Evolutionary conservation across 2,329 filamentous ascomycete species (phyloP), one percentile per base, ranked within the genome.

Genomic region (Xylariaceae sp.): DNA sequence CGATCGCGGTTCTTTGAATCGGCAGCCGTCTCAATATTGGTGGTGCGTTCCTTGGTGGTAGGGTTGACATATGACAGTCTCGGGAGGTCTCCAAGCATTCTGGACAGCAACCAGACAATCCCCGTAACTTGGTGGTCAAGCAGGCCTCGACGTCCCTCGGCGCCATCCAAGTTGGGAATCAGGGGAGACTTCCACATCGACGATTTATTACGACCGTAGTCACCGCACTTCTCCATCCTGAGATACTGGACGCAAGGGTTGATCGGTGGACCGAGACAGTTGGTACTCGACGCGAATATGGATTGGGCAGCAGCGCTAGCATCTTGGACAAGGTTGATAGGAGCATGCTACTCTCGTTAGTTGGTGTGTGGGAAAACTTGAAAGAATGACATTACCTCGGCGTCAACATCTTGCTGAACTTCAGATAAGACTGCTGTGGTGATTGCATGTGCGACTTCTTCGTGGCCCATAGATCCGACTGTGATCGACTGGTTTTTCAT

Each of bases 41-140:
- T 35, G 9, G 12, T 12, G 6, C 3, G 1, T 33, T 19, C 19
- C 10, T 42, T 42, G n/a, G 18, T 41, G 1, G 45, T 22, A 4
- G 40, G 42, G 12, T 56, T 38, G 11, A 30, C 44, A 11, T 55
- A 44, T 18, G 22, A 52, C 1, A 63, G 39, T 1, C 6, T 42
- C 4, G 62, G 63, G 2, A 64, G 59, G 1, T 51, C 32, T 0
- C 63, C 63, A 15, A 64, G 49, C 7, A 66, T 44, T 35, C 62
- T 58, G 1, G 57, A 61, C 4, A 65, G 46, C 11, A 65, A 54
- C 62, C 62, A 66, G 7, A 63, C 62, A n/a, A 66, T 58, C 3
- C 52, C 61, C 1, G 62, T 66, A 3, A 63, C 42, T 43, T 65
- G 62, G 32, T 60, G 61, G 19, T 60, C 58, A 1, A 65, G 45